Evolutionary conservation across 2,329 filamentous ascomycete species (phyloP).

Genomic region (Aureobasidium pullulans): DNA sequence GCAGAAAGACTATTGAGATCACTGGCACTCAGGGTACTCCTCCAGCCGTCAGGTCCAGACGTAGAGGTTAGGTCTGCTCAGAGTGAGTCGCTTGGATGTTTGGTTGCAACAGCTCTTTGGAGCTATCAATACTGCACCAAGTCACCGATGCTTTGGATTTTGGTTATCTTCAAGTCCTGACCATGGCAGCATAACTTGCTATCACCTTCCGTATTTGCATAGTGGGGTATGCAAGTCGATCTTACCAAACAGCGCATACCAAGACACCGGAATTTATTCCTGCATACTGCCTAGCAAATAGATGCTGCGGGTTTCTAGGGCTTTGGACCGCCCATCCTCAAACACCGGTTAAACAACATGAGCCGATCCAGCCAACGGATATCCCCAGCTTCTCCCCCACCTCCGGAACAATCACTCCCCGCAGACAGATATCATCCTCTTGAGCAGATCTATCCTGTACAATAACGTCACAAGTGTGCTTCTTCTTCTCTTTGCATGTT

Average conservation of each 20-base stretch:
- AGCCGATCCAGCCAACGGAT: neutral
- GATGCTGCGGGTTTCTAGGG: neutral
- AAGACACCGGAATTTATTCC: neutral
- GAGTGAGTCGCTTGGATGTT: neutral
- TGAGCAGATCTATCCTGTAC: neutral
- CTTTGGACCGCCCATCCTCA: neutral
- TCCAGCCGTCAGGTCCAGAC: slow-evolving; percentile 6
- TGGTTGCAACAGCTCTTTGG: neutral
- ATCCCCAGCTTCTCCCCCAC: neutral
- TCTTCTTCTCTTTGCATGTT: neutral
- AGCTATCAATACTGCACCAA: neutral
- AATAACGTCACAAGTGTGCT: neutral
- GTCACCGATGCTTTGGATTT: neutral
- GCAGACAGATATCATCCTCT: neutral
- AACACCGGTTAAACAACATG: neutral
- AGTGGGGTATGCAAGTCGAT: neutral
- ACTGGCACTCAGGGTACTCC: neutral
- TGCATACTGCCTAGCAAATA: neutral
- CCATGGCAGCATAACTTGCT: neutral
- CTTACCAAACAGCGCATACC: neutral
- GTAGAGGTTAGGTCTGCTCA: neutral
- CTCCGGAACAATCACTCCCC: neutral
- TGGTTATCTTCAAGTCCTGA: too few species aligned
- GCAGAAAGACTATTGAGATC: slow-evolving; percentile 21
- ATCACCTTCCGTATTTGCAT: neutral